Conservation (phyloP, 495 filamentous ascomycete species). For the Neurospora sp. region DNA sequence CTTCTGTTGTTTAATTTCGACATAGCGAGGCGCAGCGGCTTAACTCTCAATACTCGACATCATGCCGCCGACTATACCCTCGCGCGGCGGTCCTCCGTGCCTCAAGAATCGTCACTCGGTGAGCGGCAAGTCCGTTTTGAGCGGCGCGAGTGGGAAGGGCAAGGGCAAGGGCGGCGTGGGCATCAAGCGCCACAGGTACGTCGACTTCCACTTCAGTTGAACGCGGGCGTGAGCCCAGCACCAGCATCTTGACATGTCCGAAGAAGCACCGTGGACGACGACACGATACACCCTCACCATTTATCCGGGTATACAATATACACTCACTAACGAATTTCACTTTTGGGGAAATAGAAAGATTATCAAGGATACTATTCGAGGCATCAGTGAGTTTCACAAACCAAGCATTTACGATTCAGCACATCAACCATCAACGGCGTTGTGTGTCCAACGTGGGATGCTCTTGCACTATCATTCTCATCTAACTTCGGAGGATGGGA, state of each 20-base stretch:
- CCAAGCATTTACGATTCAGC: not conserved
- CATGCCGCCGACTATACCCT: constrained; percentile 15
- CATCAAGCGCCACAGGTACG: constrained; percentile 23
- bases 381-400: constrained; percentile 48
- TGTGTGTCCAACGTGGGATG: not conserved
- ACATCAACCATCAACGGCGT: not conserved
- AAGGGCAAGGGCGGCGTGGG: constrained; percentile 4
- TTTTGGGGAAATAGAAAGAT: constrained; percentile 38
- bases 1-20: not conserved
- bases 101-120: constrained; percentile 1
- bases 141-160: constrained; percentile 5
- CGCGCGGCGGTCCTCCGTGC: constrained; percentile 14
- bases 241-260: not conserved
- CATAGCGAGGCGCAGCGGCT: not conserved
- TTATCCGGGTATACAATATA: not conserved
- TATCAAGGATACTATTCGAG: constrained; percentile 49
- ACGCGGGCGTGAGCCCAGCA: not conserved
- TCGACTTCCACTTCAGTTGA: not conserved
- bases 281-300: not conserved
- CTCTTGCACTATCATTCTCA: not conserved
- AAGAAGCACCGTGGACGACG: not conserved
- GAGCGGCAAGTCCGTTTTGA: constrained; percentile 8
- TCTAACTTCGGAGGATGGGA: not conserved
- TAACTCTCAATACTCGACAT: not conserved
- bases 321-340: not conserved